Percentiles rank a stretch among this genome's conserved stretches.
Evolutionary conservation across 768 basidiomycete genomes (phyloP).

Genomic region (Sporobolomyces phaffii): DNA sequence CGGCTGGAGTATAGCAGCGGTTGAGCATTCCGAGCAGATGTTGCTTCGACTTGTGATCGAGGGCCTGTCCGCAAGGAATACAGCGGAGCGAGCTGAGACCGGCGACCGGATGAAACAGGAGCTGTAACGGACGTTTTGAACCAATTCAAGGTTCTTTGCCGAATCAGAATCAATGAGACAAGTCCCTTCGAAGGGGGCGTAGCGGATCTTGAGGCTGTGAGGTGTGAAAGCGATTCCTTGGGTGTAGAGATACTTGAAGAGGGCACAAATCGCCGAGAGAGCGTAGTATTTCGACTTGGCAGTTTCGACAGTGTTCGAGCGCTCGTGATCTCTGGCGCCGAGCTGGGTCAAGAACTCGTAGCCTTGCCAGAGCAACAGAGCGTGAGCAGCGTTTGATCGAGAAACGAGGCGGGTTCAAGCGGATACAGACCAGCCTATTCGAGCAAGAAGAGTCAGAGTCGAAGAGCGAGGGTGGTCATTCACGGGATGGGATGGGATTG

Average conservation of each 20-base stretch:
- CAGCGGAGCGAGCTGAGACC: not conserved
- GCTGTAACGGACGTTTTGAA: conserved; percentile 58
- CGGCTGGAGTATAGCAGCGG: conserved; percentile 86
- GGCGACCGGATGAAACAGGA: not conserved
- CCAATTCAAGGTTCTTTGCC: conserved; percentile 79
- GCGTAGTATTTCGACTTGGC: conserved; percentile 66
- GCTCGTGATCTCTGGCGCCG: conserved; percentile 8
- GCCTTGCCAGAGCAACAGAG: conserved; percentile 47
- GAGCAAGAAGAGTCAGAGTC: not conserved
- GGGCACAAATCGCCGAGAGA: conserved; percentile 72
- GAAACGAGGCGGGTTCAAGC: too few species aligned
- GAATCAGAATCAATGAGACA: conserved; percentile 93
- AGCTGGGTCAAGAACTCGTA: conserved; percentile 72
- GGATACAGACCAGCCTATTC: not conserved
- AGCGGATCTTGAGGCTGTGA: conserved; percentile 43
- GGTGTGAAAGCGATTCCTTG: conserved; percentile 64
- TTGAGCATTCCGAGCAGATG: conserved; percentile 51
- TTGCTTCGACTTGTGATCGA: conserved; percentile 37
- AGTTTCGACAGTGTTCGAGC: conserved; percentile 14
- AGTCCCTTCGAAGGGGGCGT: conserved; percentile 52
- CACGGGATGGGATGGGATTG: too few species aligned
- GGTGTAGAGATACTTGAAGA: conserved; percentile 77
- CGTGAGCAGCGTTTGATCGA: not conserved
- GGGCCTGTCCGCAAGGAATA: conserved; percentile 19
- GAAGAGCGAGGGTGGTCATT: conserved; percentile 4